These are phyloP conservation scores for Medicago arabica DNA, from an alignment of 306 rosid genomes.

Conservation along the genomic window DNA sequence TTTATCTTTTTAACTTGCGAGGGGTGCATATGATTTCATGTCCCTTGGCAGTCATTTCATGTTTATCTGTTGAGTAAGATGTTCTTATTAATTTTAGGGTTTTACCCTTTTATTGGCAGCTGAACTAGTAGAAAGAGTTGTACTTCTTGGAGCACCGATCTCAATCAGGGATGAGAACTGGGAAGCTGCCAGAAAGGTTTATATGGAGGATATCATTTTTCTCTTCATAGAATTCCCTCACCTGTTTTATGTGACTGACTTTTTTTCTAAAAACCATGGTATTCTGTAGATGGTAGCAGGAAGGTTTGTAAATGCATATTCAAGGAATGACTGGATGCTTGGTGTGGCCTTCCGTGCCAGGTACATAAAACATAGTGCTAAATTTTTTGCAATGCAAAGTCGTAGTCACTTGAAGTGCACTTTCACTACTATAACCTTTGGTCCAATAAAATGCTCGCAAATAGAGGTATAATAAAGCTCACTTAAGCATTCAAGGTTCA, in stretches of 20 bases:
- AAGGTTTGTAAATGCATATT: conserved; percentile 73
- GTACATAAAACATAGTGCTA: conserved; percentile 42
- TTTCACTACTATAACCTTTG: neutral
- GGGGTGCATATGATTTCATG: conserved; percentile 2
- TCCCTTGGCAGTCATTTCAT: conserved; percentile 1
- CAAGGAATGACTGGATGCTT: conserved; percentile 67
- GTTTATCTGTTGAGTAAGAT: conserved; percentile 10
- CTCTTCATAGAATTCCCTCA: conserved; percentile 7
- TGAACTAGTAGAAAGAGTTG: conserved; percentile 71
- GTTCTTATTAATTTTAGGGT: conserved; percentile 13
- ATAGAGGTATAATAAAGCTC: neutral
- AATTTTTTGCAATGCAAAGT: conserved; percentile 6
- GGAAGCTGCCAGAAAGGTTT: conserved; percentile 71
- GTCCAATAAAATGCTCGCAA: neutral
- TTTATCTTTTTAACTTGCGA: conserved; percentile 3
- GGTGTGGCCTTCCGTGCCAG: conserved; percentile 73
- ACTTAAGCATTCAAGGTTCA: neutral
- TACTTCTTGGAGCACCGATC: conserved; percentile 81
- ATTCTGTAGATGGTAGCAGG: conserved; percentile 69
- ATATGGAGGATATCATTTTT: conserved; percentile 9
- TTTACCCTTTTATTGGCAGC: conserved; percentile 50
- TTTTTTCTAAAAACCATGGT: neutral
- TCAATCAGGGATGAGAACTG: conserved; percentile 70
- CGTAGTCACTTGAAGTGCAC: neutral
- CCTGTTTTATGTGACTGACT: neutral